These are phyloP conservation scores for Fagus sylvatica DNA, from an alignment of 306 rosid species.

Conservation along the genomic window DNA sequence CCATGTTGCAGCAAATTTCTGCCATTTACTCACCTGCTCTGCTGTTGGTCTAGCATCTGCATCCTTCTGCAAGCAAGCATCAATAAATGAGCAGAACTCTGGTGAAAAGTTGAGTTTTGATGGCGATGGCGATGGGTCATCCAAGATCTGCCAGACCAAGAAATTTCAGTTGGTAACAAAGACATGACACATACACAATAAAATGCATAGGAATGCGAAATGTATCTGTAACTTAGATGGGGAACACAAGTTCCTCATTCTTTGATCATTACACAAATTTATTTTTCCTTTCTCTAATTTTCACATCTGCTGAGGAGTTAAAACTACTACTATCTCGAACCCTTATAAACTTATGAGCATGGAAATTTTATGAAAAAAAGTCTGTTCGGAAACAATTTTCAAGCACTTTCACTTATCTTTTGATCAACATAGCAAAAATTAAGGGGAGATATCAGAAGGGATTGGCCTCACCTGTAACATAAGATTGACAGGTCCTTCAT, in stretches of 20 bases:
- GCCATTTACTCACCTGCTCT: constrained; percentile 63
- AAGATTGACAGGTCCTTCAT: constrained; percentile 92
- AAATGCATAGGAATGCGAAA: constrained; percentile 2
- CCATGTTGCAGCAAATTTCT: constrained; percentile 16
- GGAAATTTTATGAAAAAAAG: background rate
- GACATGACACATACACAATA: background rate
- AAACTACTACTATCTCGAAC: background rate
- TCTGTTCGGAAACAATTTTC: background rate
- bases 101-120: constrained; percentile 75
- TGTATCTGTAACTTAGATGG: background rate
- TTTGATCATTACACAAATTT: background rate
- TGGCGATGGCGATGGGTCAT: constrained; percentile 95
- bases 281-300: background rate
- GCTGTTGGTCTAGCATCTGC: constrained; percentile 90
- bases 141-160: constrained; percentile 67
- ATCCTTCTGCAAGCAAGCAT: constrained; percentile 88
- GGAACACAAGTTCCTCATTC: background rate
- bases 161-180: constrained; percentile 22
- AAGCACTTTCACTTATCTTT: background rate
- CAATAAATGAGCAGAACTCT: constrained; percentile 88
- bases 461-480: constrained; percentile 81
- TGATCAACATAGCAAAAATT: background rate
- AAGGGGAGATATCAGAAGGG: constrained; percentile 17
- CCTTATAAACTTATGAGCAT: background rate
- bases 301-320: background rate